Evolutionary conservation across 768 basidiomycete genomes (phyloP).

Genomic region (Gymnopilus dilepis): DNA sequence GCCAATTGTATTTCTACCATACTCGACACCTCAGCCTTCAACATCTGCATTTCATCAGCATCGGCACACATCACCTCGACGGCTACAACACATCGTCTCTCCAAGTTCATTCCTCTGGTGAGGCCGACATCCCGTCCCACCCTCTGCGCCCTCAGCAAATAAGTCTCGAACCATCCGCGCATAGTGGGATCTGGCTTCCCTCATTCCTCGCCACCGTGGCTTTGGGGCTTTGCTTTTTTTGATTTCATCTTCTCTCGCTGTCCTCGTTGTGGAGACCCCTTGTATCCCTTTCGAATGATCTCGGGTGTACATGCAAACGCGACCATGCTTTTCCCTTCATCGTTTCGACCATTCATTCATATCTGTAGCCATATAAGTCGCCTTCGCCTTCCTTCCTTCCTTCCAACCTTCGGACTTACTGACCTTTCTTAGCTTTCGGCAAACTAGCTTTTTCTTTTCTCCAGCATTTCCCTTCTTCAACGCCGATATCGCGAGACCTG

Average conservation of each 20-base stretch:
- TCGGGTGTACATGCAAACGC: not conserved
- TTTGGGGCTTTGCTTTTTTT: not conserved
- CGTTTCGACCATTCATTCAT: not conserved
- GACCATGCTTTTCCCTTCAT: not conserved
- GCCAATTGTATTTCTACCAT: not conserved
- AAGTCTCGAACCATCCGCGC: not conserved
- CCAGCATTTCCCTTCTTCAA: not conserved
- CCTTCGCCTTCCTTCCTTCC: not conserved
- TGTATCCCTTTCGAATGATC: not conserved
- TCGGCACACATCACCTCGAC: not conserved
- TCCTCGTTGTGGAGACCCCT: not conserved
- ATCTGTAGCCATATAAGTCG: not conserved
- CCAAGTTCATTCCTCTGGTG: too few relatives aligned
- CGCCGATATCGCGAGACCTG: too few relatives aligned
- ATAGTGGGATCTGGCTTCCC: not conserved
- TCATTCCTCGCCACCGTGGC: too few relatives aligned
- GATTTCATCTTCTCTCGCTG: not conserved
- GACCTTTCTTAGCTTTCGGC: not conserved
- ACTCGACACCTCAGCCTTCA: too few relatives aligned
- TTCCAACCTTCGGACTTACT: not conserved
- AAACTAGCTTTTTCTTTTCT: slow-evolving; percentile 4
- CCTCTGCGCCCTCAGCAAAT: not conserved
- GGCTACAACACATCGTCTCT: too few relatives aligned
- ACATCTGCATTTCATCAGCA: too few relatives aligned
- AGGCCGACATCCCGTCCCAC: not conserved